Percentiles rank a stretch among this genome's conserved stretches.
Conservation (phyloP, 2,329 filamentous ascomycete genomes). For the Sclerotinia minor region DNA sequence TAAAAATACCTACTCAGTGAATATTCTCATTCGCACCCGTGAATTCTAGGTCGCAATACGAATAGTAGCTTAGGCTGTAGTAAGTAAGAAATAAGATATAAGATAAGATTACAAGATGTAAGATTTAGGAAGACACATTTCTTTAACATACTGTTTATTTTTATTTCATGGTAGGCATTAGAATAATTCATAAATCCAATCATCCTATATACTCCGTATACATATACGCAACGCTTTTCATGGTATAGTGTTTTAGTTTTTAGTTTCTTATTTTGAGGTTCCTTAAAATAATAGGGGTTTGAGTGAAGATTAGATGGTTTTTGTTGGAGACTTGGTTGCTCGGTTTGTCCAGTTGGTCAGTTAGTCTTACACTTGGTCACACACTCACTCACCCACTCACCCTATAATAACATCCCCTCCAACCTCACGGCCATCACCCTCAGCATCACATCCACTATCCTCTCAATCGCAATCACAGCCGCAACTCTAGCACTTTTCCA, state of each 20-base stretch:
- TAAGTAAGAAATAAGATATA: not conserved
- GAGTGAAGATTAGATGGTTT: no score
- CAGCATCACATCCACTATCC: not conserved
- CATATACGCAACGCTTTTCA: no score
- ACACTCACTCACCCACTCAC: not conserved
- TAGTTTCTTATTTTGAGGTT: no score
- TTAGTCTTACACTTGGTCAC: no score
- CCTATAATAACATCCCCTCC: not conserved
- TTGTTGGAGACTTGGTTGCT: no score
- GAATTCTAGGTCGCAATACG: not conserved
- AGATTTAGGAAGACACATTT: not conserved
- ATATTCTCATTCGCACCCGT: not conserved
- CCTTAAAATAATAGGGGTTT: no score
- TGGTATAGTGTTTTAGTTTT: no score
- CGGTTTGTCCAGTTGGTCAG: no score
- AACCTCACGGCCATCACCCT: not conserved
- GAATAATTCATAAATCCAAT: not conserved
- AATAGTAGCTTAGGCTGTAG: no score
- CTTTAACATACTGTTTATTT: not conserved
- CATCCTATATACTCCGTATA: no score
- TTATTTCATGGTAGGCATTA: not conserved
- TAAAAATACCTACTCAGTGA: not conserved
- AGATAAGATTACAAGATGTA: no score
- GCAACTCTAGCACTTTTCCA: not conserved
- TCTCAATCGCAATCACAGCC: not conserved